Base-by-base conservation (phyloP, 352 stramenopile species). In the Plasmopara halstedii region DNA sequence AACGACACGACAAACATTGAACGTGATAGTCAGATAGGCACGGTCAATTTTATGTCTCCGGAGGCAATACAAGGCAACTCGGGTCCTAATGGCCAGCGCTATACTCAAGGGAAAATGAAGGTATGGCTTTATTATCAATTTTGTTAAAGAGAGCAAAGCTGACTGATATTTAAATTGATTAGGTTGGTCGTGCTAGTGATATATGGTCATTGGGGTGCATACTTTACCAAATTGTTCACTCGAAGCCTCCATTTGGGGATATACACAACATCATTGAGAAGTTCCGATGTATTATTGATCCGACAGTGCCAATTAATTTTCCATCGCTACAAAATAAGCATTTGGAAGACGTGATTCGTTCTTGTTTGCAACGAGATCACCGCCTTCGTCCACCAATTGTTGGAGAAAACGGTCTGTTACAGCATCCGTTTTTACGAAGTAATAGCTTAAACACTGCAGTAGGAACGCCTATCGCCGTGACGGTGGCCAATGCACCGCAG, bases 1-100 rank as follows among this genome's bases (percentile, higher is more conserved):
- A 95, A 98, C 50, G 94, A 99, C 53, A 98, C 94, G 39, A 98
- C 92, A 1, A 98, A 98, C 63, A 96, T 99, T 46, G 90, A 97
- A 53, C 73, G 92, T 33, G 94, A 98, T 52, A 97, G 73, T 48
- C 89, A 98, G 46, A 92, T 97, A 55, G 95, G 95, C 20, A 98
- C 95, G 0, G 73, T 98, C 11, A 98, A 97, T 64, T 98, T 96
- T 58, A 98, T 98, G 91, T 97, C 86, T 1, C 95, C 95, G 4
- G 95, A 98, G 39, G 79, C 78, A n/a, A 84, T 87, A 47, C 71
- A 87, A 38, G 76, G 72, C 7, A 85, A 81, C 37, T 53, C 68
- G 1, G 46, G 48, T 13, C 70, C 72, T 4, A 64, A 69, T 38
- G 71, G 70, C 6, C 58, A 83, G 37, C 68, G 74, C 5, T 62